Conservation (phyloP, 2,329 filamentous ascomycete species). For the Neonectria ditissima region DNA sequence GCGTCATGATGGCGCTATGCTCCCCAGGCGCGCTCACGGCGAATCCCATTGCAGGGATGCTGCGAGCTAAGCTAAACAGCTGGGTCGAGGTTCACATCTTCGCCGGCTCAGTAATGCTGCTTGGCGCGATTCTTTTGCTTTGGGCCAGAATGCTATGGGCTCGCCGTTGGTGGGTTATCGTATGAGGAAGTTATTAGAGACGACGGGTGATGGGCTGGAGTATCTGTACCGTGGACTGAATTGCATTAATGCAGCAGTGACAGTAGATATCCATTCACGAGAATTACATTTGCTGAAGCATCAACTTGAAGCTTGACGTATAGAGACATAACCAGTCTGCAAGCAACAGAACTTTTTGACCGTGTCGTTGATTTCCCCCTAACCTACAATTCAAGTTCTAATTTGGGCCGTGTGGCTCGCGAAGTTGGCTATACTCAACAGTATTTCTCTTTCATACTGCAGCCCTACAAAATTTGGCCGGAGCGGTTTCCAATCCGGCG, state of each 20-base stretch:
- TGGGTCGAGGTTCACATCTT: slow-evolving; percentile 11
- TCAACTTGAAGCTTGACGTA: background rate
- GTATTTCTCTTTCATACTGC: background rate
- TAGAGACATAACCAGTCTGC: background rate
- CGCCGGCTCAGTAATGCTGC: slow-evolving; percentile 2
- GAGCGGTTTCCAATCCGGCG: background rate
- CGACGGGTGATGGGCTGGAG: background rate
- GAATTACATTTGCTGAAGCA: background rate
- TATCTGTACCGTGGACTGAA: background rate
- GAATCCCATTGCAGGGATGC: slow-evolving; percentile 38
- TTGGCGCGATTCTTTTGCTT: background rate
- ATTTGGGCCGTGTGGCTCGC: background rate
- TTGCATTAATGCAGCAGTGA: background rate
- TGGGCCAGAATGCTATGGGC: background rate
- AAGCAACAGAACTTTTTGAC: background rate
- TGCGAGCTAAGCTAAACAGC: background rate
- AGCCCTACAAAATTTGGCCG: background rate
- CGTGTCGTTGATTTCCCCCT: background rate
- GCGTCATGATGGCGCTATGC: slow-evolving; percentile 49
- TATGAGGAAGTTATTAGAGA: background rate
- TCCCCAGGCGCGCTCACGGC: slow-evolving; percentile 42
- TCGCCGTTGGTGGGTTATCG: background rate
- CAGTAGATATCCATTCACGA: background rate
- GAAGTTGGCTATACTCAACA: background rate
- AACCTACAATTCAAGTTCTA: background rate